These are phyloP conservation scores for Piper longum DNA, from an alignment of 164 flowering plant species.

Conservation along the genomic window DNA sequence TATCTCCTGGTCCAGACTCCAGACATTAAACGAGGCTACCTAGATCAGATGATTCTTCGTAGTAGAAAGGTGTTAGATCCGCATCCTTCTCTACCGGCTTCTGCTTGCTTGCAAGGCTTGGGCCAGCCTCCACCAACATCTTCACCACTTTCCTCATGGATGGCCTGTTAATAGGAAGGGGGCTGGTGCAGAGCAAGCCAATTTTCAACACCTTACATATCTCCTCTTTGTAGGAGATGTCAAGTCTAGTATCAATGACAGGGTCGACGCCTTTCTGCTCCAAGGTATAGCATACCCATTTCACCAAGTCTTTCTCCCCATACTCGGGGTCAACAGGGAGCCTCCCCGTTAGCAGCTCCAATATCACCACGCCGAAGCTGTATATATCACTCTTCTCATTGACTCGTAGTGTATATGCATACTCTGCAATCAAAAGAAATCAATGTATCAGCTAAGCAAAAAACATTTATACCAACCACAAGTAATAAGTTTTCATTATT, in stretches of 20 bases:
- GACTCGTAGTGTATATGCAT: conserved; percentile 87
- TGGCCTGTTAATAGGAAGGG: conserved; percentile 91
- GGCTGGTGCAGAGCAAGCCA: conserved; percentile 75
- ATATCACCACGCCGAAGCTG: conserved; percentile 88
- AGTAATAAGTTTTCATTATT: no score
- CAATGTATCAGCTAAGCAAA: not conserved
- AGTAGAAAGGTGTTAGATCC: conserved; percentile 60
- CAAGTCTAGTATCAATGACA: conserved; percentile 69
- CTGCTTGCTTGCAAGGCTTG: conserved; percentile 14
- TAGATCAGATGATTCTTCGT: conserved; percentile 69
- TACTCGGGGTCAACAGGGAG: conserved; percentile 70
- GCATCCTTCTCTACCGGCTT: conserved; percentile 50
- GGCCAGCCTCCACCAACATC: conserved; percentile 53
- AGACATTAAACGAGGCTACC: conserved; percentile 52
- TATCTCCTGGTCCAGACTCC: not conserved
- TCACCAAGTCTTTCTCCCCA: conserved; percentile 86
- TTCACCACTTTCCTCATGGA: conserved; percentile 85
- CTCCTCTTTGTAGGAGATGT: conserved; percentile 63
- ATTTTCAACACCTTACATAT: conserved; percentile 67
- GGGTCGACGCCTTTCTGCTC: conserved; percentile 76
- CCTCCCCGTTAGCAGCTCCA: conserved; percentile 78
- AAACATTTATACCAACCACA: not conserved
- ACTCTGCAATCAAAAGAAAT: conserved; percentile 44
- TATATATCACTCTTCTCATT: conserved; percentile 95
- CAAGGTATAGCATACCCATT: conserved; percentile 73